These are phyloP conservation scores for Lipomyces chichibuensis DNA, from an alignment of 805 yeast genomes.

Conservation along the genomic window DNA sequence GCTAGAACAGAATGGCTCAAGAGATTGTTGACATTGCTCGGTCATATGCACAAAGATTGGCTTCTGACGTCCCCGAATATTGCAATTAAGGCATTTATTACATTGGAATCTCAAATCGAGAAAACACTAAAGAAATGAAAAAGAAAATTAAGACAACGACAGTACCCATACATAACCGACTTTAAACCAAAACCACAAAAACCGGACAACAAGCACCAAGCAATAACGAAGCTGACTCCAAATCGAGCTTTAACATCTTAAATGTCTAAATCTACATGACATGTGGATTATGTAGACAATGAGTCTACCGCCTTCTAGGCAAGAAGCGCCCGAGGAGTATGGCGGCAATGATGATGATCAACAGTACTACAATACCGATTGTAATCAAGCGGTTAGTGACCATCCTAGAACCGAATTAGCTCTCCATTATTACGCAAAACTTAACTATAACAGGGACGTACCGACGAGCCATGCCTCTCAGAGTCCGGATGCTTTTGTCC, in stretches of 20 bases:
- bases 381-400: conserved; percentile 32
- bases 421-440: background rate
- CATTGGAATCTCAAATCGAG: background rate
- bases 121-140: background rate
- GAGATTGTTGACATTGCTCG: background rate
- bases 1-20: background rate
- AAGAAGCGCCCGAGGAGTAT: conserved; percentile 30
- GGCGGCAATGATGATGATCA: conserved; percentile 33
- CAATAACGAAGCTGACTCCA: background rate
- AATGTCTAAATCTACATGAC: background rate
- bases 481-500: conserved; percentile 82
- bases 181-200: background rate
- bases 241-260: background rate
- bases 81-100: background rate
- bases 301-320: conserved; percentile 23
- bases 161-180: background rate
- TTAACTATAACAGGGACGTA: conserved; percentile 14
- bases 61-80: background rate
- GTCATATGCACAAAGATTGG: background rate
- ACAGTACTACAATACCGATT: conserved; percentile 29
- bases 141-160: background rate
- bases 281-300: background rate
- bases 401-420: conserved; percentile 21
- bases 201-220: background rate
- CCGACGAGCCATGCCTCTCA: conserved; percentile 83